Evolutionary conservation across 1,139 yeast genomes (phyloP), one percentile per base, ranked within the genome.

Genomic region (Blastobotrys illinoisensis): DNA sequence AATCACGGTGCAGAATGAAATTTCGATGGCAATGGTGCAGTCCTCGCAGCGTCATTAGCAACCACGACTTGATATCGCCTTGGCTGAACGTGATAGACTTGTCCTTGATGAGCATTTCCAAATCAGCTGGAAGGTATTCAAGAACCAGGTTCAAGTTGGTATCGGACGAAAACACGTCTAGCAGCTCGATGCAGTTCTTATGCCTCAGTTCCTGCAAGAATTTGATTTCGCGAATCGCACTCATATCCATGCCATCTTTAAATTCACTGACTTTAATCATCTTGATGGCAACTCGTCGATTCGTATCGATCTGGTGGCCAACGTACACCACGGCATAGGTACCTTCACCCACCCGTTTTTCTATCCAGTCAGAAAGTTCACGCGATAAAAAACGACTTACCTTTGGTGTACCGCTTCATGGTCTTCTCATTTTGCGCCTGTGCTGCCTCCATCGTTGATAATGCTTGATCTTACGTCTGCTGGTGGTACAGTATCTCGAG

Each of bases 171-270:
- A 85, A 93, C 9, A 91, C 97, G 68, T 93, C 97, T 5, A 89
- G 77, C 52, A 93, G 74, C 65, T 88, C 96, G 61, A 93, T 90
- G 14, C 93, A 88, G 68, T 93, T 93, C 16, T 74, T 77, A 68
- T 93, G 98, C 56, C 79, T 80, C 58, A 93, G 71, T 64, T 91
- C 99, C 67, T 89, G 97, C 28, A 95, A 74, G 66, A 89, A 93
- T 68, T 93, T 93, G 61, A 95, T 95, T 72, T 95, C 99, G 60
- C 99, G 73, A 26, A 95, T 82, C 44, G 99, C 99, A 18, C 96
- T 87, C 97, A 95, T 93, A 72, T 95, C 99, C 50, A 95, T 73
- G 0, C 99, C 99, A 72, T 93, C 98, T 69, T 90, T 90, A 74
- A 91, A 91, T 60, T 88, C 85, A 1, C 96, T 95, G 0, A 96